These are phyloP conservation scores for Entamoeba moshkovskii DNA, from an alignment of 208 protist species.

Conservation along the genomic window DNA sequence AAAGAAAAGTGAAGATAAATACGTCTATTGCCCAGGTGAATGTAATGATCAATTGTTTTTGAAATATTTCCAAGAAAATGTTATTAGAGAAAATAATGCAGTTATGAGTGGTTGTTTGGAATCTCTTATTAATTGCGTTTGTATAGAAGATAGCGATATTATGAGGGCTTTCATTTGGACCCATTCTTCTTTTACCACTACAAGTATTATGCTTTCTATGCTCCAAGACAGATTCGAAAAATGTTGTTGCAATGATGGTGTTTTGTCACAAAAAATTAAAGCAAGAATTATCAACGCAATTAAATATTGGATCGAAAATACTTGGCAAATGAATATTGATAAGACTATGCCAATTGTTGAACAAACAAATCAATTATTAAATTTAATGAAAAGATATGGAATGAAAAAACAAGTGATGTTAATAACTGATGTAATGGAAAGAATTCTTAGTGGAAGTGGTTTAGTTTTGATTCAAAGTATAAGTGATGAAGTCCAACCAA, in stretches of 20 bases:
- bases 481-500: background rate
- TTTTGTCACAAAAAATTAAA: background rate
- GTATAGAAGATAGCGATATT: background rate
- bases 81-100: conserved; percentile 3
- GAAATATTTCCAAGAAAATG: background rate
- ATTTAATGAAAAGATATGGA: background rate
- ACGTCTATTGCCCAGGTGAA: background rate
- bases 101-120: background rate
- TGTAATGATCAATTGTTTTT: background rate
- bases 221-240: background rate
- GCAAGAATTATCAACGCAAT: background rate
- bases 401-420: background rate
- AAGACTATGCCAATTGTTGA: background rate
- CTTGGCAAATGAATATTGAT: background rate
- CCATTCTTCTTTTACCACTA: background rate
- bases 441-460: background rate
- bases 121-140: background rate
- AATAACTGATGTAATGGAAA: background rate
- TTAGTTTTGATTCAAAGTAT: background rate
- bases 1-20: background rate
- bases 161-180: background rate
- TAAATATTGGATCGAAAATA: background rate
- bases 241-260: background rate
- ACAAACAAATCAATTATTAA: background rate
- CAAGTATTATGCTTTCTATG: background rate